These are phyloP conservation scores for Geotrichum fermentans DNA, from an alignment of 1,139 yeast species.

Conservation along the genomic window DNA sequence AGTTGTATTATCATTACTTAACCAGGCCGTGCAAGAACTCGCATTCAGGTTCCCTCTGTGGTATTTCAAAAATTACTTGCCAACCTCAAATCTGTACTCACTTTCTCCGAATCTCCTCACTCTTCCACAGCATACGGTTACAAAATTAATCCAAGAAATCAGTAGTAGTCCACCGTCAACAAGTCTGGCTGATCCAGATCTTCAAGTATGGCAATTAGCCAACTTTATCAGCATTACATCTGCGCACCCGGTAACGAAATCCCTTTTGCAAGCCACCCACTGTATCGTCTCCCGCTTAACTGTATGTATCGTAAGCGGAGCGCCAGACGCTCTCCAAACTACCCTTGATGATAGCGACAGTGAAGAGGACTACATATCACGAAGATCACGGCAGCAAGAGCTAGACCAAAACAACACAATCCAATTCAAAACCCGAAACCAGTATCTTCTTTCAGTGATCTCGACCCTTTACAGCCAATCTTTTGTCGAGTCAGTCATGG, in stretches of 20 bases:
- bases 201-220: constrained; percentile 13
- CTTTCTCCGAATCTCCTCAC: constrained; percentile 2
- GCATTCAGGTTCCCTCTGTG: constrained; percentile 4
- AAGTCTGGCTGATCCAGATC: background rate
- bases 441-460: background rate
- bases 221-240: constrained; percentile 7
- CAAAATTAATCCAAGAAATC: background rate
- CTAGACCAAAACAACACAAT: background rate
- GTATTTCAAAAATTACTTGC: constrained; percentile 7
- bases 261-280: background rate
- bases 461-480: constrained; percentile 4
- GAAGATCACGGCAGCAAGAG: constrained; percentile 4
- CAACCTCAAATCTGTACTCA: constrained; percentile 7
- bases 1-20: background rate
- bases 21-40: background rate
- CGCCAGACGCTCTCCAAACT: background rate
- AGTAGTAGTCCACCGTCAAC: background rate
- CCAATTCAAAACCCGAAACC: background rate
- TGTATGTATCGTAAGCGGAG: background rate
- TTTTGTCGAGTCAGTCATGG: constrained; percentile 10
- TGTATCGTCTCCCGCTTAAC: constrained; percentile 1
- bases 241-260: background rate
- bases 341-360: background rate
- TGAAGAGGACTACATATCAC: constrained; percentile 4
- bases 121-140: constrained; percentile 1